These are phyloP conservation scores for Fusarium pilosicola DNA, from an alignment of 2,329 filamentous ascomycete species.

Conservation along the genomic window DNA sequence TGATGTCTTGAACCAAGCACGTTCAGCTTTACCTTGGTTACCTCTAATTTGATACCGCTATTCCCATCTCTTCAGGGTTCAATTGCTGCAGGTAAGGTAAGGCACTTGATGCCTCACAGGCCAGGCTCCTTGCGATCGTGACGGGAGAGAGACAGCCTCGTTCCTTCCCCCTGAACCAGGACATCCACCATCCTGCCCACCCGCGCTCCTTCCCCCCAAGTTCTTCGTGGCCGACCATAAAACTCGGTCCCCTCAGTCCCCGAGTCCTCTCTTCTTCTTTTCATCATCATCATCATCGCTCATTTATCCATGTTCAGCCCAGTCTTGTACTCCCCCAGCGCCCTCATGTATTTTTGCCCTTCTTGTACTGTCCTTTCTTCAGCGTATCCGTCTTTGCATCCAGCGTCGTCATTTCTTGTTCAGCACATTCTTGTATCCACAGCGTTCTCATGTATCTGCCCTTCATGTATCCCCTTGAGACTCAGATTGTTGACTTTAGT, in stretches of 20 bases:
- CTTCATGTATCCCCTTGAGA: slow-evolving; percentile 7
- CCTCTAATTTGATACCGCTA: neutral
- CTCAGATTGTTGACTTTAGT: slow-evolving; percentile 18
- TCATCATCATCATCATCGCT: neutral
- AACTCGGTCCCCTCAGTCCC: neutral
- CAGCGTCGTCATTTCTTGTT: neutral
- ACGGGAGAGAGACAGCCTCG: neutral
- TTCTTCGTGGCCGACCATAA: neutral
- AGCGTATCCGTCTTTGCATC: neutral
- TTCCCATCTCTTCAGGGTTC: neutral
- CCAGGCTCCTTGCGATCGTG: neutral
- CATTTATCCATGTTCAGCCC: neutral
- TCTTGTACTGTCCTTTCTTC: neutral
- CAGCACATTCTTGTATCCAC: neutral
- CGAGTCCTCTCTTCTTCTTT: neutral
- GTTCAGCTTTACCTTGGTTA: neutral
- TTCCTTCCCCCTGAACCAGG: neutral
- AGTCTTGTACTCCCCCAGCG: neutral
- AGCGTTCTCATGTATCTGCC: neutral
- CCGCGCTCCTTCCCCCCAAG: neutral
- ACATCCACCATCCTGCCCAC: neutral
- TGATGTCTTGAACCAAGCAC: neutral
- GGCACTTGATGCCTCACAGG: neutral
- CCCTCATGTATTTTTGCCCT: neutral
- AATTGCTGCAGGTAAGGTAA: no score